phyloP scores from a whole-genome alignment of 2,329 filamentous ascomycete genomes.

The Penicillium sp. region DNA sequence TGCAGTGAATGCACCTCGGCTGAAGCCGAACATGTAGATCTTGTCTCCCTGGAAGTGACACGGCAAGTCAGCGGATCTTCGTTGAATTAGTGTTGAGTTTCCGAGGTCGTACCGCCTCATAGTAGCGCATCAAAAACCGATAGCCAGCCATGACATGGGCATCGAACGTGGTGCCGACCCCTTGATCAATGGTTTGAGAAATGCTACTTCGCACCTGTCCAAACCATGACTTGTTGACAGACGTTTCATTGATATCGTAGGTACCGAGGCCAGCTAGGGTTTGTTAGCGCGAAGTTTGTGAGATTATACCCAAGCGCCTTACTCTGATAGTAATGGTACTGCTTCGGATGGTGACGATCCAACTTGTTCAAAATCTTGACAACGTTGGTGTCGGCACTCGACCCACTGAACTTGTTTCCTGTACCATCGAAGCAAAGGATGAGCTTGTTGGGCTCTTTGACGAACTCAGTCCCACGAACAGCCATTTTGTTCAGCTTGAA shows the following conservation, averaged over 20 bases:
- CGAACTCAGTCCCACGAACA: neutral
- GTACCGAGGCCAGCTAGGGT: neutral
- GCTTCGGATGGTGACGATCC: neutral
- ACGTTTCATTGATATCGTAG: neutral
- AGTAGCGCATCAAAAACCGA: neutral
- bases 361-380: neutral
- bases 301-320: neutral
- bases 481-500: neutral
- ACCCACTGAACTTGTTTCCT: neutral
- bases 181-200: neutral
- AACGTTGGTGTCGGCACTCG: neutral
- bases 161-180: neutral
- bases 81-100: neutral
- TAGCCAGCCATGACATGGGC: neutral
- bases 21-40: neutral
- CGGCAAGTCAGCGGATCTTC: neutral
- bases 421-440: neutral
- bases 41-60: neutral
- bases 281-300: neutral
- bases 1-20: neutral
- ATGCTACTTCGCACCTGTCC: neutral
- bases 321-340: neutral
- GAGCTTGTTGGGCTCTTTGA: neutral
- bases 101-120: neutral
- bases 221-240: neutral